Evolutionary conservation across 2,329 filamentous ascomycete species (phyloP), one percentile per base, ranked within the genome.

Genomic region (Ophiostoma pallidulum): DNA sequence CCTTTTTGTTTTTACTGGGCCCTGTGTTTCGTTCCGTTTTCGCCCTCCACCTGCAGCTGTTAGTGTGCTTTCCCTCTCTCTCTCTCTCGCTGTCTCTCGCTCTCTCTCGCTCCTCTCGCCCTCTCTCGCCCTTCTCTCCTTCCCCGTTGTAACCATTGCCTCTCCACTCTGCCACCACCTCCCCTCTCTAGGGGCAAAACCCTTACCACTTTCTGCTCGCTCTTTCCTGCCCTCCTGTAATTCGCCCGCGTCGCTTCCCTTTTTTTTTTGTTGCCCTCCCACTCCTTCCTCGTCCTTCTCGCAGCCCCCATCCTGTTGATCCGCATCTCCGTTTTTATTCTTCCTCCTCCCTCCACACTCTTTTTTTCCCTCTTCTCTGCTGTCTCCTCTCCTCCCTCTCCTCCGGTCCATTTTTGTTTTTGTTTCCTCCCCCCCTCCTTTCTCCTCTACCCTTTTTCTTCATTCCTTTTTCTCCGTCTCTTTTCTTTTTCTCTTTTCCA

Each of bases 131-230:
- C 19, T 42, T 36, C 22, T 36, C 44, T 32, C 32, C n/a, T 43
- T 22, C 14, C 22, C 28, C 38, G 32, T 32, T 19, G 32, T 39
- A 33, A 20, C 36, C 33, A 18, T 44, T 40, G 33, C 36, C 46
- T 43, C 46, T 39, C 46, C 46, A 48, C 46, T 48, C 40, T 39
- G 46, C 43, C 46, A 48, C 44, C 53, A 51, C 54, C 24, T 10
- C 24, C 41, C 61, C 64, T 47, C 41, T 38, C 42, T 22, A n/a
- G n/a, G n/a, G n/a, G n/a, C n/a, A n/a, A n/a, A n/a, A n/a, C n/a
- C 33, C 35, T 16, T 16, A 14, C 22, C 14, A 29, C 16, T 26
- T 19, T 14, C 24, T 32, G 26, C 19, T 39, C 42, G 12, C 22
- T n/a, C 20, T 37, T 35, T 12, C 10, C n/a, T n/a, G n/a, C n/a